Evolutionary conservation across 2,329 filamentous ascomycete genomes (phyloP).

Genomic region (Pseudocercospora fuligena): DNA sequence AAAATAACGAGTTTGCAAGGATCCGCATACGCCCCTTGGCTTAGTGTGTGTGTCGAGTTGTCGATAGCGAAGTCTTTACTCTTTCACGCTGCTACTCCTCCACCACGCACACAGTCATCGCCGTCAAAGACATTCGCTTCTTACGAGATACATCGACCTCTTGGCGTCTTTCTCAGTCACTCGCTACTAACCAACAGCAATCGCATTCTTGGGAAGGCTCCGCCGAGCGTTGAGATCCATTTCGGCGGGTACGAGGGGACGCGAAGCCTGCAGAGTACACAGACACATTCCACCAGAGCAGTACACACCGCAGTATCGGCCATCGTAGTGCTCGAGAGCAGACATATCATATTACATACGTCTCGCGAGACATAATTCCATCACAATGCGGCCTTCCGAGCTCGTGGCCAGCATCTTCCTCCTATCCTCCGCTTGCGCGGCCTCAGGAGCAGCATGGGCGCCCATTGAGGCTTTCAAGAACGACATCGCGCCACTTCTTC

Average conservation of each 20-base stretch:
- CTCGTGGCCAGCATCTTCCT: slow-evolving; percentile 40
- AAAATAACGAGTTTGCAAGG: background rate
- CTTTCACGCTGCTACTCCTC: background rate
- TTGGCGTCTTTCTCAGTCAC: slow-evolving; percentile 7
- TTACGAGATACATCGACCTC: background rate
- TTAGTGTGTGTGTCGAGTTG: background rate
- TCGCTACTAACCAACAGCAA: slow-evolving; percentile 13
- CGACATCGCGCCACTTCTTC: slow-evolving; percentile 35
- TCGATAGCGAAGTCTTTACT: background rate
- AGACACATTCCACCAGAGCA: slow-evolving; percentile 15
- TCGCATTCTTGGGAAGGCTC: slow-evolving; percentile 11
- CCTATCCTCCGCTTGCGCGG: slow-evolving; percentile 38
- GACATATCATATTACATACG: background rate
- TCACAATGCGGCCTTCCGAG: slow-evolving; percentile 42
- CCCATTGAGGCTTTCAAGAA: slow-evolving; percentile 35
- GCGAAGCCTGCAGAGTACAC: slow-evolving; percentile 24
- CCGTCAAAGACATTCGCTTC: slow-evolving; percentile 9
- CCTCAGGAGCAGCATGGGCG: slow-evolving; percentile 36
- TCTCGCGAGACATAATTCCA: slow-evolving; percentile 12
- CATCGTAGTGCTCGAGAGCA: slow-evolving; percentile 13
- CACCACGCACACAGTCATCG: background rate
- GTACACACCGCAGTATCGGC: slow-evolving; percentile 15
- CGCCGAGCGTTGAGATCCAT: slow-evolving; percentile 22
- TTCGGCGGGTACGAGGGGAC: slow-evolving; percentile 24
- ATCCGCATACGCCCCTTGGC: background rate